A percentile compares a stretch with the other conserved stretches of the same genome.
Conservation (phyloP, 345 rosid genomes). For the Garcia nutans region DNA sequence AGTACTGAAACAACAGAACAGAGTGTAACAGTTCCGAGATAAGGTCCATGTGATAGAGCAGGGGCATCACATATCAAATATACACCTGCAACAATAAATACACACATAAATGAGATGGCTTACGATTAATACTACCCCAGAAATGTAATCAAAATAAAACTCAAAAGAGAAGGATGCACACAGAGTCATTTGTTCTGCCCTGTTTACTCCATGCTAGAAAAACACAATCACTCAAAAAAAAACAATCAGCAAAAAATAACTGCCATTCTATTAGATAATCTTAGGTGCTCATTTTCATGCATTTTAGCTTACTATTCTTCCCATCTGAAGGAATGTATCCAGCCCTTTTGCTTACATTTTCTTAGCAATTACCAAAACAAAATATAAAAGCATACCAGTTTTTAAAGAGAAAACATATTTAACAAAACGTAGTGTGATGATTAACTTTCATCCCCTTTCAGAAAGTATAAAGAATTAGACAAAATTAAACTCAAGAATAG, state of each 20-base stretch:
- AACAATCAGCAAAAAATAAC: conserved; percentile 2
- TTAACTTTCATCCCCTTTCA: not conserved
- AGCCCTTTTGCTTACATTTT: not conserved
- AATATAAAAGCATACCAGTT: not conserved
- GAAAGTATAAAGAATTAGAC: not conserved
- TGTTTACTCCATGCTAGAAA: not conserved
- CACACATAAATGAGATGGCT: not conserved
- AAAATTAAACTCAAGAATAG: not conserved
- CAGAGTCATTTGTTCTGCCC: not conserved
- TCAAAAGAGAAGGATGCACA: not conserved
- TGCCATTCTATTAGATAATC: not conserved
- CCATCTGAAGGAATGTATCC: not conserved
- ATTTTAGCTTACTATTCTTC: not conserved
- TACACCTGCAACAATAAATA: conserved; percentile 54
- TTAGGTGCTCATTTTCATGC: not conserved
- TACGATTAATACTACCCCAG: not conserved
- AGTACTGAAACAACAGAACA: conserved; percentile 67
- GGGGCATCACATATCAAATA: conserved; percentile 72
- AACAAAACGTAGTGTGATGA: not conserved
- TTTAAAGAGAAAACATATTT: not conserved
- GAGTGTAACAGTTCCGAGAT: conserved; percentile 78
- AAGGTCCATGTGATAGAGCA: conserved; percentile 84
- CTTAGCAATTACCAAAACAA: not conserved
- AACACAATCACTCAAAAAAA: not conserved
- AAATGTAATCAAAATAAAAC: not conserved